phyloP scores from a whole-genome alignment of 768 basidiomycete genomes.

The Boletellus emodensis region DNA sequence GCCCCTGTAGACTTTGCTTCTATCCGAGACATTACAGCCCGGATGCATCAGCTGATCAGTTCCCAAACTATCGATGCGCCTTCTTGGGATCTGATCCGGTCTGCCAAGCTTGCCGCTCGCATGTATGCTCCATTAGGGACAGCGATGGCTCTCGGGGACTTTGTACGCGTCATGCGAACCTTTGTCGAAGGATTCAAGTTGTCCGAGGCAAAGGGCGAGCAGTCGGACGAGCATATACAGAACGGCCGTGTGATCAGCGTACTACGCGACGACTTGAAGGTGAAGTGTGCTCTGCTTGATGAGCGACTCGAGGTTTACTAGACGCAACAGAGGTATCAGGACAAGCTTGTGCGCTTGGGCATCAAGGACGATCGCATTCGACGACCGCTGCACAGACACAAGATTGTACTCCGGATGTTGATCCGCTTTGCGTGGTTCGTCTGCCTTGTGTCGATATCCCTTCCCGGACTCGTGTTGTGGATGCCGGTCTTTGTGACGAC shows the following conservation, averaged over 20 bases:
- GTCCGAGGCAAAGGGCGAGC: slow-evolving; percentile 28
- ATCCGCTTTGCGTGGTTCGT: slow-evolving; percentile 63
- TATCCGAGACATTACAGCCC: slow-evolving; percentile 57
- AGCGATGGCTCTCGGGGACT: slow-evolving; percentile 77
- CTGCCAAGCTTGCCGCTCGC: slow-evolving; percentile 70
- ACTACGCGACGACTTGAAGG: slow-evolving; percentile 58
- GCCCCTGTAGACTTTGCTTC: slow-evolving; percentile 58
- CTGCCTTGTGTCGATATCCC: slow-evolving; percentile 58
- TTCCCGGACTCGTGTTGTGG: slow-evolving; percentile 83
- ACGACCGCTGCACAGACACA: slow-evolving; percentile 50
- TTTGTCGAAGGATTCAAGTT: slow-evolving; percentile 77
- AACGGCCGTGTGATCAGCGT: slow-evolving; percentile 30
- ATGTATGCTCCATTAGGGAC: slow-evolving; percentile 90
- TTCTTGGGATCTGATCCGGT: slow-evolving; percentile 74
- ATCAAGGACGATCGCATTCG: slow-evolving; percentile 87
- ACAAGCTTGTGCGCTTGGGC: slow-evolving; percentile 58
- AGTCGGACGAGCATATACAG: slow-evolving; percentile 19
- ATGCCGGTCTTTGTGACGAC: slow-evolving; percentile 71
- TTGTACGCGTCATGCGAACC: slow-evolving; percentile 68
- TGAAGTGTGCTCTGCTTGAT: slow-evolving; percentile 20
- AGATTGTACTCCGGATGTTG: slow-evolving; percentile 59
- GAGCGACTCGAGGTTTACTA: neutral
- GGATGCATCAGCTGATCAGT: slow-evolving; percentile 66
- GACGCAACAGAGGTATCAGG: slow-evolving; percentile 60
- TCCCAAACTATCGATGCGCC: slow-evolving; percentile 81